Evolutionary conservation across 2,329 filamentous ascomycete species (phyloP).

Genomic region (Verticillium dahliae): DNA sequence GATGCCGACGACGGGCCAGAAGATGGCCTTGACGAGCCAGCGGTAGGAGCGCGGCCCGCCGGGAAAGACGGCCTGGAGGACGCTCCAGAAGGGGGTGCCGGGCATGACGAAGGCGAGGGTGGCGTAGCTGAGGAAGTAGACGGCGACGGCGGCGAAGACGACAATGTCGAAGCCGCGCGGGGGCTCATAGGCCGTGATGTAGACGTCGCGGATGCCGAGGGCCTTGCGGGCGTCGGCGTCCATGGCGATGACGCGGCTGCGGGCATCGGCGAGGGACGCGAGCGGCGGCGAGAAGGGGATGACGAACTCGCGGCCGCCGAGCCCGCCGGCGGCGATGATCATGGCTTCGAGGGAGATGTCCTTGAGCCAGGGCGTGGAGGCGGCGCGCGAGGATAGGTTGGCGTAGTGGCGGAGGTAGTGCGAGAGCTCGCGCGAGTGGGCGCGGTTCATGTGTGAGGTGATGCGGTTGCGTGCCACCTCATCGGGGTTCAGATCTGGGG

Average conservation of each 20-base stretch:
- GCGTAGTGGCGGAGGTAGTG: slow-evolving; percentile 73
- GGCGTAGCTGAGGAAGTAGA: slow-evolving; percentile 48
- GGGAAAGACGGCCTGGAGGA: slow-evolving; percentile 46
- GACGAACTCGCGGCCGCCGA: slow-evolving; percentile 34
- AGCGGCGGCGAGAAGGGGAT: slow-evolving; percentile 68
- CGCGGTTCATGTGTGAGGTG: slow-evolving; percentile 79
- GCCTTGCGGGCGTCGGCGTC: slow-evolving; percentile 45
- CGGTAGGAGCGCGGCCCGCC: slow-evolving; percentile 52
- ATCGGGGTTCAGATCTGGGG: neutral
- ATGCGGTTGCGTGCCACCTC: slow-evolving; percentile 27
- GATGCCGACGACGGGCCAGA: slow-evolving; percentile 52
- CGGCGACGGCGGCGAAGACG: slow-evolving; percentile 46
- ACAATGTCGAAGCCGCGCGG: slow-evolving; percentile 40
- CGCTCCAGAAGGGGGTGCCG: slow-evolving; percentile 41
- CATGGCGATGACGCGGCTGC: slow-evolving; percentile 68
- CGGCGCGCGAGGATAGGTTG: slow-evolving; percentile 46
- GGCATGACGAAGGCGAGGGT: slow-evolving; percentile 41
- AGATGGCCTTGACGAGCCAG: slow-evolving; percentile 51
- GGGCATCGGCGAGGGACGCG: slow-evolving; percentile 58
- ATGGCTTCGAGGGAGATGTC: slow-evolving; percentile 61
- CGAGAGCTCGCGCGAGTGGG: slow-evolving; percentile 68
- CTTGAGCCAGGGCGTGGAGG: slow-evolving; percentile 52
- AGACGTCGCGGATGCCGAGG: slow-evolving; percentile 50
- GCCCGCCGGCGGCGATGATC: slow-evolving; percentile 42
- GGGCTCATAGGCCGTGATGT: slow-evolving; percentile 30